These are phyloP conservation scores for Aspergillus viridinutans DNA, from an alignment of 2,329 filamentous ascomycete genomes.

Conservation along the genomic window DNA sequence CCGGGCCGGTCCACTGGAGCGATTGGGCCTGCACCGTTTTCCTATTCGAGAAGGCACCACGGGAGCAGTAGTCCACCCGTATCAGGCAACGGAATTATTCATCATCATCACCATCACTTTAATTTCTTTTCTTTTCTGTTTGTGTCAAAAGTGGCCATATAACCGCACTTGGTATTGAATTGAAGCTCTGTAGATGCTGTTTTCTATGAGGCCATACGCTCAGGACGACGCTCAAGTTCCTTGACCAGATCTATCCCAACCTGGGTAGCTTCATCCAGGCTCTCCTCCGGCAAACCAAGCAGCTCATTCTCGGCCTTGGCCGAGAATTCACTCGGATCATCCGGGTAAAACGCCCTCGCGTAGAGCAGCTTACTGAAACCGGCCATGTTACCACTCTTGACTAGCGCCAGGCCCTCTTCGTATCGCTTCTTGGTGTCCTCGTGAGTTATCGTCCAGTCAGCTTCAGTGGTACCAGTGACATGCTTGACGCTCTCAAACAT, in stretches of 20 bases:
- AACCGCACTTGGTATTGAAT: not conserved
- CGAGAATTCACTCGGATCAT: constrained; percentile 40
- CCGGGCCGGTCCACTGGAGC: too few relatives aligned
- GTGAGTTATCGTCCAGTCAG: constrained; percentile 57
- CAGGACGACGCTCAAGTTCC: constrained; percentile 20
- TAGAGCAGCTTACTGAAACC: constrained; percentile 54
- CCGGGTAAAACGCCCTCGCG: constrained; percentile 49
- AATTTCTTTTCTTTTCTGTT: too few relatives aligned
- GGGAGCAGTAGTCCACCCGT: too few relatives aligned
- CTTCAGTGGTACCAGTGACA: constrained; percentile 54
- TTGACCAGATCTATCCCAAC: constrained; percentile 46
- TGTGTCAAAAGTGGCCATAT: too few relatives aligned
- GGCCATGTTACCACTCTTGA: constrained; percentile 42
- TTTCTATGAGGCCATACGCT: constrained; percentile 25
- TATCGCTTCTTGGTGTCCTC: constrained; percentile 49
- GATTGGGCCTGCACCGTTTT: too few relatives aligned
- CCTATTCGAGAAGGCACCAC: too few relatives aligned
- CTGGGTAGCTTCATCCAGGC: constrained; percentile 54
- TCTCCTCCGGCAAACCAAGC: constrained; percentile 56
- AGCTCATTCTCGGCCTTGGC: constrained; percentile 48
- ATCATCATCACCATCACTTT: too few relatives aligned
- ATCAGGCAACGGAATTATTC: too few relatives aligned
- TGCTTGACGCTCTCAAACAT: constrained; percentile 61
- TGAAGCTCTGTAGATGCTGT: not conserved
- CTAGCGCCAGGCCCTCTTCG: constrained; percentile 41